Evolutionary conservation across 371 early-diverging fungal species (phyloP), one percentile per base, ranked within the genome.

Genomic region (Basidiobolus meristosporus): DNA sequence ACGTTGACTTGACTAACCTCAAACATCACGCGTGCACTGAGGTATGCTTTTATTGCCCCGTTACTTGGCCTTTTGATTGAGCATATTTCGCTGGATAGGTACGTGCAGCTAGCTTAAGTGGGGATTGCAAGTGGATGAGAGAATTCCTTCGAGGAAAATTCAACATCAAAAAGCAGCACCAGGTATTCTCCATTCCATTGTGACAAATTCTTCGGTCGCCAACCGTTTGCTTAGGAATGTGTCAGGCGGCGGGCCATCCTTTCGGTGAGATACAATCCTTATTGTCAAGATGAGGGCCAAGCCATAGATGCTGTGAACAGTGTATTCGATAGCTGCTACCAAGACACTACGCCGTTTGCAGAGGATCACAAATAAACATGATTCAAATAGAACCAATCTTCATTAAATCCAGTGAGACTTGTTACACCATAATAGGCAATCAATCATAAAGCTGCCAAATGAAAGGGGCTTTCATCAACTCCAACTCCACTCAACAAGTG

Each of bases 21-120:
- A 68, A 72, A 31, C 91, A 93, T 51, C 82, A 85, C 48, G 96
- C 96, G 1, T 96, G 97, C 53, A 70, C 87, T 19, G 92, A 84
- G 51, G 70, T 74, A 62, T 46, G 44, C 7, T 33, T 22, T n/a
- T 17, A 30, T 41, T 2, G 20, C 23, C 12, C 46, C 14, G 3
- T 31, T 35, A 3, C 12, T 6, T 28, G 16, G 16, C 5, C n/a
- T 38, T 9, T 9, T 26, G 26, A 9, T 28, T 38, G 21, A 34
- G 5, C 22, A 18, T n/a, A 7, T 18, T 5, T 28, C 41, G 15
- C 15, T 31, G 7, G 26, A 16, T 52, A 82, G 75, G 70, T 96
- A 30, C 67, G 95, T 17, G 97, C 97, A 1, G 86, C 86, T 7
- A 82, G 72, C 45, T 54, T 93, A 41, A 79, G 82, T 50, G 95